phyloP scores from a whole-genome alignment of 2,329 filamentous ascomycete genomes.

The Talaromyces sp. region DNA sequence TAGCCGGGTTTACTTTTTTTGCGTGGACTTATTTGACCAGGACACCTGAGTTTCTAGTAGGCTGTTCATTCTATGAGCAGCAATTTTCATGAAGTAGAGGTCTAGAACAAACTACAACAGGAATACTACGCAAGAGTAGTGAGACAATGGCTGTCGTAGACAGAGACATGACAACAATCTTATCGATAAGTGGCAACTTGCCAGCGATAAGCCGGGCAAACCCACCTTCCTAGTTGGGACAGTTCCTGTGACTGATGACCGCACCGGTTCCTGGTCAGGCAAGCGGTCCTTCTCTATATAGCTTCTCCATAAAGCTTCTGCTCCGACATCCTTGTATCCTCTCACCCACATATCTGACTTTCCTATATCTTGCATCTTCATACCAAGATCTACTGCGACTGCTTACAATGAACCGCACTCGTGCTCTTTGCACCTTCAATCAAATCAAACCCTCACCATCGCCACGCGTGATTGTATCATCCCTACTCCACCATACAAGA shows the following conservation, averaged over 20 bases:
- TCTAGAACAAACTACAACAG: too few species aligned
- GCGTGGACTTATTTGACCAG: not conserved
- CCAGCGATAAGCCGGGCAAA: not conserved
- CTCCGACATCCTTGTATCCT: not conserved
- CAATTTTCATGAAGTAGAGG: too few species aligned
- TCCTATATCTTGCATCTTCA: not conserved
- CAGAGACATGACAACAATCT: not conserved
- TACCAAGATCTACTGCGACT: not conserved
- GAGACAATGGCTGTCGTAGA: not conserved
- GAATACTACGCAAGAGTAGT: too few species aligned
- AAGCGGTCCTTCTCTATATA: constrained; percentile 1
- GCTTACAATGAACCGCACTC: constrained; percentile 12
- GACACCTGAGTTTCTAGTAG: not conserved
- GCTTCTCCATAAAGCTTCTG: not conserved
- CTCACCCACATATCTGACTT: not conserved
- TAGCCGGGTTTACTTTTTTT: not conserved
- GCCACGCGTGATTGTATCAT: not conserved
- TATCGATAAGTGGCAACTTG: constrained; percentile 9
- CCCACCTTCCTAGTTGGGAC: constrained; percentile 9
- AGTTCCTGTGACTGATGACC: constrained; percentile 1
- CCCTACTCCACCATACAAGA: not conserved
- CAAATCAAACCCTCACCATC: not conserved
- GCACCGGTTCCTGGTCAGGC: constrained; percentile 3
- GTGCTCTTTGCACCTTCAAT: constrained; percentile 9
- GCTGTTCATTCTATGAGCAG: not conserved